Base-by-base conservation (phyloP, 495 filamentous ascomycete species). In the Aspergillus affinis region DNA sequence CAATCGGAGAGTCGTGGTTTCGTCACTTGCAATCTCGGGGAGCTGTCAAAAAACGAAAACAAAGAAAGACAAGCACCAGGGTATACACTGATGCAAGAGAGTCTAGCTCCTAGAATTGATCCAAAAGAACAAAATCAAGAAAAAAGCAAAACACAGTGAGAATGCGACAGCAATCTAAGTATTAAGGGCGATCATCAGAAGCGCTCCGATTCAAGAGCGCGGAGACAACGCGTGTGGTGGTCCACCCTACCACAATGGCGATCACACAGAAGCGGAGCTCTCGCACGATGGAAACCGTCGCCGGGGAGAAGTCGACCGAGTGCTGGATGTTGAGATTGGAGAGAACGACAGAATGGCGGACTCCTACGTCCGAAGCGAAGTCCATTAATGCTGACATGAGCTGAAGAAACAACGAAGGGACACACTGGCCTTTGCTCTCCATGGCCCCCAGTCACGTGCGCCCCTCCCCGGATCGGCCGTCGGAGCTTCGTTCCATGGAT, bases 211-310 rank as follows among this genome's bases (percentile, higher is more conserved):
- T 69, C 57, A 69, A 74, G 54, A 78, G 48, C 57, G 66, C 70
- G 50, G 74, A 77, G 54, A 80, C 71, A 64, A 83, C 70, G 60
- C 74, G 75, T 60, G 73, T 71, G 20, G 75, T 73, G 55, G 78
- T 76, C 70, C 78, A 81, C 64, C 79, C 80, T 62, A 81, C 66
- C 62, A 81, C 79, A 67, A 81, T 56, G 55, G 75, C 80, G 68
- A 82, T 72, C 47, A 82, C 71, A 58, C 77, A 78, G 56, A 78
- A 58, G 52, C 78, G 76, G 48, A 77, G 55, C 57, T 83, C 80
- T 57, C 75, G 70, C 20, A 73, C 74, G 59, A 82, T 66, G 15
- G 71, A 75, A 36, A 75, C 65, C n/a, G 73, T 67, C 49, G 76
- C 73, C 0, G 78, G 69, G 59, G 81, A 81, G 27, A 80, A 54